A percentile compares a stretch with the other conserved stretches of the same genome.
Evolutionary conservation across 371 early-diverging fungal species (phyloP).

Genomic region (Zychaea mexicana): DNA sequence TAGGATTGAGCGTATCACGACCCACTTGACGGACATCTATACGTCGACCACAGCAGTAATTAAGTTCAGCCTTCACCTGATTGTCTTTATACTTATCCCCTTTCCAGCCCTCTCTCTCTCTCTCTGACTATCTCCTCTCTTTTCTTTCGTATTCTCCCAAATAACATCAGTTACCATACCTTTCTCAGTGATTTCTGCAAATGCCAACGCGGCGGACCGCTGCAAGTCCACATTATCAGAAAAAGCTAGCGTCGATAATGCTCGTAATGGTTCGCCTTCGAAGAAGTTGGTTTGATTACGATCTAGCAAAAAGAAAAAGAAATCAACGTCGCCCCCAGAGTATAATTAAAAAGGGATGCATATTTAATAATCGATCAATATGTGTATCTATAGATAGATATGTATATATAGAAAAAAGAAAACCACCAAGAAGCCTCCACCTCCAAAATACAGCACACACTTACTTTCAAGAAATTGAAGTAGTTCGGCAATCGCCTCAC

Average conservation of each 20-base stretch:
- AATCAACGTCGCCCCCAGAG: background rate
- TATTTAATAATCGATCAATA: background rate
- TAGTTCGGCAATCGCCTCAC: slow-evolving; percentile 83
- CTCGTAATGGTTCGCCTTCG: slow-evolving; percentile 83
- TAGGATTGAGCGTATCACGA: slow-evolving; percentile 80
- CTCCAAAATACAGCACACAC: no score
- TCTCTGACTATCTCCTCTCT: background rate
- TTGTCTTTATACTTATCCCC: no score
- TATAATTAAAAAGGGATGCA: slow-evolving; percentile 3
- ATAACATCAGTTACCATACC: no score
- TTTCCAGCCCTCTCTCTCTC: no score
- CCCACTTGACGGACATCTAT: slow-evolving; percentile 81
- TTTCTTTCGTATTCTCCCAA: no score
- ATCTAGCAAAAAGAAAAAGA: slow-evolving; percentile 41
- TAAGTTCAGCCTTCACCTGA: no score
- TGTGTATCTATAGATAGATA: no score
- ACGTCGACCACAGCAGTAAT: background rate
- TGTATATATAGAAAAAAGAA: background rate
- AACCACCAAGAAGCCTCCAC: no score
- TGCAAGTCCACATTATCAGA: slow-evolving; percentile 87
- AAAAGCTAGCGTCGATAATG: slow-evolving; percentile 82
- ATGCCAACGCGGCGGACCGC: slow-evolving; percentile 88
- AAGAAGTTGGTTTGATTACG: slow-evolving; percentile 84
- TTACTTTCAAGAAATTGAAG: slow-evolving; percentile 83
- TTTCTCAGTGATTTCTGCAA: slow-evolving; percentile 92